A percentile compares a stretch with the other conserved stretches of the same genome.
Conservation (phyloP, 768 basidiomycete genomes). For the Kwoniella dejecticola region DNA sequence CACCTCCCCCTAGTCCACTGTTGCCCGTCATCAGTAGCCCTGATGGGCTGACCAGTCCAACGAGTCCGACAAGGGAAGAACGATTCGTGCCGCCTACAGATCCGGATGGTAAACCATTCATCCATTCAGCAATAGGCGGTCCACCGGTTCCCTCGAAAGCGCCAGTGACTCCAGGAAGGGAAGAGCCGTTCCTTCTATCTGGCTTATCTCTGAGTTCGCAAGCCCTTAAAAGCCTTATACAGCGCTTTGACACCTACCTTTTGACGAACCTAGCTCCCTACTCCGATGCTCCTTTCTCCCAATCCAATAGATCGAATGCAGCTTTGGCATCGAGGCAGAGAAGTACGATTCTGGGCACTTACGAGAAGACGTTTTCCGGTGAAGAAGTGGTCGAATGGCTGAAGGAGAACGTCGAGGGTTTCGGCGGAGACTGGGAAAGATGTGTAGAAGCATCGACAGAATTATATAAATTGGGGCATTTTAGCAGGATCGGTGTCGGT, state of each 20-base stretch:
- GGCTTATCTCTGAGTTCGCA: constrained; percentile 70
- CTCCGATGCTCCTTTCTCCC: constrained; percentile 29
- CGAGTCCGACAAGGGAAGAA: constrained; percentile 68
- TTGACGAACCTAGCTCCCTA: constrained; percentile 39
- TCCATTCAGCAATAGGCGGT: constrained; percentile 46
- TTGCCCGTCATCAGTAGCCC: constrained; percentile 37
- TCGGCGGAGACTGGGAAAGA: constrained; percentile 73
- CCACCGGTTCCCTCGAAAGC: constrained; percentile 57
- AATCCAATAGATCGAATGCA: constrained; percentile 58
- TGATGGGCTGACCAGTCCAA: constrained; percentile 57
- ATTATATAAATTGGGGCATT: constrained; percentile 61
- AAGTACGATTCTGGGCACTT: constrained; percentile 51
- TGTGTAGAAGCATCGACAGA: constrained; percentile 74
- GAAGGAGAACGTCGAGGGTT: constrained; percentile 72
- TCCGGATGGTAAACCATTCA: constrained; percentile 53
- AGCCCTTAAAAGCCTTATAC: constrained; percentile 69
- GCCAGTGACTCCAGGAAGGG: constrained; percentile 9
- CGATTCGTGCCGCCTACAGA: constrained; percentile 59
- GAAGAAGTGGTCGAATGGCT: constrained; percentile 88
- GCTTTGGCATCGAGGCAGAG: constrained; percentile 53
- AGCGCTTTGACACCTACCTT: constrained; percentile 56
- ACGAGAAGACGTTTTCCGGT: constrained; percentile 76
- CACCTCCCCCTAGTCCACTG: constrained; percentile 46
- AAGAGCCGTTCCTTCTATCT: constrained; percentile 67
- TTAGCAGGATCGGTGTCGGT: constrained; percentile 60